phyloP scores from a whole-genome alignment of 345 rosid species.

The Salix suchowensis region DNA sequence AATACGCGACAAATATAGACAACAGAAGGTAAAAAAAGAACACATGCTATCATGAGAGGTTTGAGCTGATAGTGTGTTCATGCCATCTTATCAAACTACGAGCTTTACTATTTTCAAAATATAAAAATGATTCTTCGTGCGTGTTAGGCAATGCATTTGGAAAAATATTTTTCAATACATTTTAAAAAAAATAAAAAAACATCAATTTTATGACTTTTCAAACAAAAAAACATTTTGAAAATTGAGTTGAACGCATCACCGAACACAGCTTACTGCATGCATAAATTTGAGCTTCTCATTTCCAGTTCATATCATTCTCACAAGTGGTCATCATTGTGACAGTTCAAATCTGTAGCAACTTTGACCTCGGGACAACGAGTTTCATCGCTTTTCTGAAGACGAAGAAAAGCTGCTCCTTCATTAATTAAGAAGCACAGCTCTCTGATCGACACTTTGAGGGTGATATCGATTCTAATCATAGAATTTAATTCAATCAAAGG shows the following conservation, averaged over 20 bases:
- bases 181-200: too few species aligned
- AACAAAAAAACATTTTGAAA: too few species aligned
- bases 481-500: slow-evolving; percentile 1
- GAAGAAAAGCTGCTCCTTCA: slow-evolving; percentile 25
- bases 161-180: too few species aligned
- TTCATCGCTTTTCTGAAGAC: slow-evolving; percentile 50
- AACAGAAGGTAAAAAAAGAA: slow-evolving; percentile 50
- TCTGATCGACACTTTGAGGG: slow-evolving; percentile 4
- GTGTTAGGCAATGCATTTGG: too few species aligned
- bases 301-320: background rate
- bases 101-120: background rate
- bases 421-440: slow-evolving; percentile 10
- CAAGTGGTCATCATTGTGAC: slow-evolving; percentile 18
- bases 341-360: slow-evolving; percentile 79
- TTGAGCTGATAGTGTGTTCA: background rate
- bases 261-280: background rate
- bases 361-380: slow-evolving; percentile 55
- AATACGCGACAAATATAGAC: slow-evolving; percentile 70
- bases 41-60: background rate
- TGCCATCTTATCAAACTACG: background rate
- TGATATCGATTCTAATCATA: slow-evolving; percentile 15
- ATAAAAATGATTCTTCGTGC: too few species aligned
- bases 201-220: too few species aligned
- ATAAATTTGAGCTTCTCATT: background rate
- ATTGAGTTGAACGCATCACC: background rate